Base-by-base conservation (phyloP, 108 stramenopile species). In the Skeletonema marinoi region DNA sequence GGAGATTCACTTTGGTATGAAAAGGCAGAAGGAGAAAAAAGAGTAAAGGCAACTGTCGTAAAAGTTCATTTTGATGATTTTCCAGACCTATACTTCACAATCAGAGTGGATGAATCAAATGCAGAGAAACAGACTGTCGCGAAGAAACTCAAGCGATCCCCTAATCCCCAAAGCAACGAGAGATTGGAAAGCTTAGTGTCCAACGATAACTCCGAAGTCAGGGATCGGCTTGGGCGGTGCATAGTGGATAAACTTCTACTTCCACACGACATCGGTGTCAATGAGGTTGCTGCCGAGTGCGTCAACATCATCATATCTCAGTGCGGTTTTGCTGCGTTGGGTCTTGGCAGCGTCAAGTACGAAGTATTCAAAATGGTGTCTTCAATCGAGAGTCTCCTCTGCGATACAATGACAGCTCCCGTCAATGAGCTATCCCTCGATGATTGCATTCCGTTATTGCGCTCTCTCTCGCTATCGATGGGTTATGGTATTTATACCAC, bases 51-150 rank as follows among this genome's bases (percentile, higher is more conserved):
- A 30, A 77, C 60, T 32, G 77, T 94, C 33, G 62, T 88, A 2
- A 92, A 92, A 75, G 78, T 91, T 38, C 93, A 94, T 60, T 82
- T 68, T 4, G 93, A 94, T 71, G 76, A 88, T 35, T 88, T 87
- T 51, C 79, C 85, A 16, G 82, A 89, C 50, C 58, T 89, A 7
- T 94, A 91, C 65, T 94, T 88, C 60, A 89, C 91, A 16, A 90
- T 94, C 50, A 71, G 60, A 58, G 67, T 71, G 33, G 80, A 78
- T 42, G 64, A 62, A n/a, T 60, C 65, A 42, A 63, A 70, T 12
- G 29, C 51, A 32, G 93, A 94, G 63, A 68, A 87, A 21, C 93
- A 94, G 62, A 94, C 93, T 10, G 69, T 94, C 12, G 74, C 79
- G 0, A 81, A 81, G 12, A 73, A 91, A 60, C 70, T 94, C 46